Evolutionary conservation across 805 yeast genomes (phyloP), one percentile per base, ranked within the genome.

Genomic region (Candida railenensis): DNA sequence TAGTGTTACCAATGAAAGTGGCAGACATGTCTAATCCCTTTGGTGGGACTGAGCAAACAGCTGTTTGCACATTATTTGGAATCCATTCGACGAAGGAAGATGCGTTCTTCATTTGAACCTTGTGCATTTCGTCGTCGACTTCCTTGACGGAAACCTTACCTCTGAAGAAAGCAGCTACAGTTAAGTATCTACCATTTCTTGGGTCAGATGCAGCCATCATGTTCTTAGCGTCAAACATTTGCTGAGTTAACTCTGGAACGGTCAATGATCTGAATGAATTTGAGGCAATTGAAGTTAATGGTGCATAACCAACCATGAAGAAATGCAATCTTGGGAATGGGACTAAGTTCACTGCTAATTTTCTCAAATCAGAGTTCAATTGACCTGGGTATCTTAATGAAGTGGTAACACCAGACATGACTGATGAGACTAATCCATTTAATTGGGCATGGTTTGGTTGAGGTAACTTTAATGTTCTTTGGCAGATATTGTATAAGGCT

Each of bases 171-270:
- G 96, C 91, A 33, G 96, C 96, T 48, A 89, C 96, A 8, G 97
- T 88, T 66, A 90, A 76, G 70, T 90, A 90, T 66, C 95, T 81
- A 56, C 97, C 97, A 64, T 84, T 83, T 72, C 85, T 78, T 56
- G 96, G 96, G 69, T 90, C 91, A 18, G 92, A 81, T 41, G 95
- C 96, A 34, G 96, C 96, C 97, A 90, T 90, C 94, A 90, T 87
- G 70, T 89, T 90, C 66, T 82, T 85, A 46, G 96, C 79, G 65
- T 89, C 96, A 63, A 90, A 89, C 85, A 90, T 81, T 72, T 90
- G 97, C 72, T 88, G 96, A 41, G 96, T 88, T 61, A 90, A 81
- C 71, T 90, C 97, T 34, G 94, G 92, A 42, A 90, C 96, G 37
- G 90, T 81, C 59, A 87, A 77, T 30, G 90, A 81, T 70, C 92